Percentiles rank a stretch among this genome's conserved stretches.
phyloP scores from a whole-genome alignment of 148 eudicot genomes.

The Amaranthus palmeri region DNA sequence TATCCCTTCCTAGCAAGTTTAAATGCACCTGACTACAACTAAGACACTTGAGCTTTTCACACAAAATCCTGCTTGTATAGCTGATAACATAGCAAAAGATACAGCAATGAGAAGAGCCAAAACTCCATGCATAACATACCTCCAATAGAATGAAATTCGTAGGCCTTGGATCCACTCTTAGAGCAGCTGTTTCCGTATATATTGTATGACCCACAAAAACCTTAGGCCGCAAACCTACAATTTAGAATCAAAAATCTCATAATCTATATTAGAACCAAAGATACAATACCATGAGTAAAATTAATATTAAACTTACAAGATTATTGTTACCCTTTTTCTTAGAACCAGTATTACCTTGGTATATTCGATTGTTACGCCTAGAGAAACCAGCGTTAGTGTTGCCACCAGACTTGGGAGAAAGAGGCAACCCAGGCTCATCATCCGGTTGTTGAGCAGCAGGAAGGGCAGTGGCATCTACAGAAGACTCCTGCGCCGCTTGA shows the following conservation, averaged over 20 bases:
- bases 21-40: slow-evolving; percentile 76
- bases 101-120: slow-evolving; percentile 11
- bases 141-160: slow-evolving; percentile 79
- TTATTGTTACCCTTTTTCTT: no score
- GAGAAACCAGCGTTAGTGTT: no score
- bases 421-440: no score
- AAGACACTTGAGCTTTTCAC: slow-evolving; percentile 3
- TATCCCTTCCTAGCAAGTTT: slow-evolving; percentile 73
- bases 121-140: slow-evolving; percentile 38
- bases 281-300: background rate
- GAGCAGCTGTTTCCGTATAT: slow-evolving; percentile 96
- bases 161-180: slow-evolving; percentile 68
- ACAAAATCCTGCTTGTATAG: background rate
- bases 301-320: no score
- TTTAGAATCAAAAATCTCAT: slow-evolving; percentile 16
- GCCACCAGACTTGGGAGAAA: no score
- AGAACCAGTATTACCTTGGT: no score
- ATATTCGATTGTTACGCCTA: no score
- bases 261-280: background rate
- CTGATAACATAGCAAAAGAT: slow-evolving; percentile 6
- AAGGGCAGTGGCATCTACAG: no score
- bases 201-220: slow-evolving; percentile 77
- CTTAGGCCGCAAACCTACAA: slow-evolving; percentile 42
- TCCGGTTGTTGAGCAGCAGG: no score
- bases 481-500: no score